phyloP scores from a whole-genome alignment of 352 stramenopile species.

The Peronospora farinosa region DNA sequence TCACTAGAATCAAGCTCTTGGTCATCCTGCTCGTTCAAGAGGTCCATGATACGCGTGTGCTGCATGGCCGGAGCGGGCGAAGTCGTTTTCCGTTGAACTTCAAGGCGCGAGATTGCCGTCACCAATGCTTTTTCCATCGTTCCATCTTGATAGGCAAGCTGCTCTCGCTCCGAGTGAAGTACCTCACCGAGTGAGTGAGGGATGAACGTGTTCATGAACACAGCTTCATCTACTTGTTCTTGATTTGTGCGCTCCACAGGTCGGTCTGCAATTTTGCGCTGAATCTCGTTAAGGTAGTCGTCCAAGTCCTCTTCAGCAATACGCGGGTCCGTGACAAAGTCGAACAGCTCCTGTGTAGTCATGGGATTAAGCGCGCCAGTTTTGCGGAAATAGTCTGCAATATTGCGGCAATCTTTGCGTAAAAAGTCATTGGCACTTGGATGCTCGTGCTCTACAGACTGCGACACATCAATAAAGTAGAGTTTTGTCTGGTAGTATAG shows the following conservation, averaged over 20 bases:
- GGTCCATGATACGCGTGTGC: constrained; percentile 62
- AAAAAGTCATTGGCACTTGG: constrained; percentile 96
- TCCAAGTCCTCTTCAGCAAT: constrained; percentile 76
- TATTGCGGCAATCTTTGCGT: constrained; percentile 95
- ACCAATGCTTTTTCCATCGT: constrained; percentile 82
- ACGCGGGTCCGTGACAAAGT: constrained; percentile 89
- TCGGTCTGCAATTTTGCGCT: constrained; percentile 80
- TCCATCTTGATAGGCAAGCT: constrained; percentile 79
- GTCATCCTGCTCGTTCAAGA: constrained; percentile 56
- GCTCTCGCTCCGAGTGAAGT: constrained; percentile 78
- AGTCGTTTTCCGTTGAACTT: constrained; percentile 33
- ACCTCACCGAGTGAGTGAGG: constrained; percentile 93
- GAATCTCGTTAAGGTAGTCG: constrained; percentile 84
- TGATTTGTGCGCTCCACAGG: constrained; percentile 52
- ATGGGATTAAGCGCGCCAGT: constrained; percentile 88
- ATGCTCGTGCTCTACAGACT: constrained; percentile 98
- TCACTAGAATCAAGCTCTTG: constrained; percentile 43
- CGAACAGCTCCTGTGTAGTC: constrained; percentile 93
- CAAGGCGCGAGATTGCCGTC: constrained; percentile 69
- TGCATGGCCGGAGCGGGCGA: constrained; percentile 17
- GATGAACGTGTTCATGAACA: constrained; percentile 92
- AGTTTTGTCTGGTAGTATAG: constrained; percentile 95
- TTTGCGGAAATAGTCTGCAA: constrained; percentile 95
- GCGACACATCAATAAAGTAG: constrained; percentile 98
- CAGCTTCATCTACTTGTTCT: constrained; percentile 90